Evolutionary conservation across 805 yeast species (phyloP).

Genomic region (Hanseniaspora valbyensis): DNA sequence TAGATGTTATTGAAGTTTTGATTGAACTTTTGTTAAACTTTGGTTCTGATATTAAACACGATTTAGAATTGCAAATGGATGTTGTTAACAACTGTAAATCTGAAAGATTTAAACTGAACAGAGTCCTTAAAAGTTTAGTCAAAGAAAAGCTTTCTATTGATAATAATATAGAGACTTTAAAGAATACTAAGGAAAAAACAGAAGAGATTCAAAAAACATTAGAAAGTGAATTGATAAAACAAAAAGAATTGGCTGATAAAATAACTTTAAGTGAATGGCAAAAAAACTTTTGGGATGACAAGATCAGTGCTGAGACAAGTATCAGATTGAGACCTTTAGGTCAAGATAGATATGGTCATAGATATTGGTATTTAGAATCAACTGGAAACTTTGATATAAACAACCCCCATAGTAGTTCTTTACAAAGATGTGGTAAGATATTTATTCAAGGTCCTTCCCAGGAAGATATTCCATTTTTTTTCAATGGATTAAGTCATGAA

Average conservation of each 20-base stretch:
- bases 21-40: constrained; percentile 41
- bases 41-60: constrained; percentile 26
- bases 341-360: constrained; percentile 67
- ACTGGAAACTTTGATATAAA: constrained; percentile 58
- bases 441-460: constrained; percentile 86
- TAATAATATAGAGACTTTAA: constrained; percentile 18
- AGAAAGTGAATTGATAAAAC: constrained; percentile 21
- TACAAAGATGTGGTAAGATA: constrained; percentile 61
- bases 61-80: constrained; percentile 28
- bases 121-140: constrained; percentile 19
- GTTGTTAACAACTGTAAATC: constrained; percentile 27
- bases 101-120: constrained; percentile 26
- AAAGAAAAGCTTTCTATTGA: not conserved
- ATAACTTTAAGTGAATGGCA: constrained; percentile 1
- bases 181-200: constrained; percentile 20
- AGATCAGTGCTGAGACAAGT: constrained; percentile 57
- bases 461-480: constrained; percentile 33
- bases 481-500: constrained; percentile 26
- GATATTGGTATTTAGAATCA: constrained; percentile 92
- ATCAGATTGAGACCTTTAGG: constrained; percentile 73
- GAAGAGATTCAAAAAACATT: constrained; percentile 18
- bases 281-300: constrained; percentile 46
- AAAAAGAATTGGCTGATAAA: constrained; percentile 25
- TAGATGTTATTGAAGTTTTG: constrained; percentile 49
- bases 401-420: constrained; percentile 28